Evolutionary conservation across 1,139 yeast genomes (phyloP).

Genomic region (Lodderomyces oxycetoniae): DNA sequence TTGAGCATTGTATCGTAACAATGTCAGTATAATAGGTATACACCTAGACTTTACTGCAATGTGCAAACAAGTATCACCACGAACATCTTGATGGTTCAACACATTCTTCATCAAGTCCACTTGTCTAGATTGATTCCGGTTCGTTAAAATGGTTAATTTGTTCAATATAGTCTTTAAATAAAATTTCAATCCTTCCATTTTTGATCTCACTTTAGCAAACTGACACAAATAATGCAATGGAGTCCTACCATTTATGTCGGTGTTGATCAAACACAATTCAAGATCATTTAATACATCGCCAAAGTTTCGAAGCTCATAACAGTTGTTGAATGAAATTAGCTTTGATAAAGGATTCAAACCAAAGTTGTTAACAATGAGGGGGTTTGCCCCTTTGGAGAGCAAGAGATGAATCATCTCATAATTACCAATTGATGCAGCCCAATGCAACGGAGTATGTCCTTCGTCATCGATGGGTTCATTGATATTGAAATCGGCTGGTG

Average conservation of each 20-base stretch:
- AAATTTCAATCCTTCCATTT: constrained; percentile 42
- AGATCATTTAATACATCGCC: constrained; percentile 65
- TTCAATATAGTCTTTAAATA: constrained; percentile 37
- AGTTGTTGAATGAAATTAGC: constrained; percentile 79
- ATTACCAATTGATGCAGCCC: constrained; percentile 95
- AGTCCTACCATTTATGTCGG: constrained; percentile 68
- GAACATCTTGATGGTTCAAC: constrained; percentile 62
- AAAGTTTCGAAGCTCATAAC: constrained; percentile 75
- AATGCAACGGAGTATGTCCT: constrained; percentile 92
- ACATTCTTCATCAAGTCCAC: constrained; percentile 54
- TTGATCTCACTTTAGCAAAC: constrained; percentile 46
- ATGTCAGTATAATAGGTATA: constrained; percentile 32
- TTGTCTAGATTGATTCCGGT: constrained; percentile 23
- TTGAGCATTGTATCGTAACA: constrained; percentile 44
- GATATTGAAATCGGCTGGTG: constrained; percentile 77
- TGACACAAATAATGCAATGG: constrained; percentile 73
- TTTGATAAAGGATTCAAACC: constrained; percentile 88
- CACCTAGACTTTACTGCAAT: constrained; percentile 50
- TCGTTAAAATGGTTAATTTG: constrained; percentile 32
- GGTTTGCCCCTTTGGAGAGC: constrained; percentile 70
- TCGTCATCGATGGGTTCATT: constrained; percentile 90
- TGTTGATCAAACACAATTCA: constrained; percentile 64
- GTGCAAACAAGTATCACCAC: constrained; percentile 68
- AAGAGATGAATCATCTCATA: constrained; percentile 65
- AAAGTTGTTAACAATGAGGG: constrained; percentile 62